phyloP scores from a whole-genome alignment of 306 rosid species.

The Corylus avellana region DNA sequence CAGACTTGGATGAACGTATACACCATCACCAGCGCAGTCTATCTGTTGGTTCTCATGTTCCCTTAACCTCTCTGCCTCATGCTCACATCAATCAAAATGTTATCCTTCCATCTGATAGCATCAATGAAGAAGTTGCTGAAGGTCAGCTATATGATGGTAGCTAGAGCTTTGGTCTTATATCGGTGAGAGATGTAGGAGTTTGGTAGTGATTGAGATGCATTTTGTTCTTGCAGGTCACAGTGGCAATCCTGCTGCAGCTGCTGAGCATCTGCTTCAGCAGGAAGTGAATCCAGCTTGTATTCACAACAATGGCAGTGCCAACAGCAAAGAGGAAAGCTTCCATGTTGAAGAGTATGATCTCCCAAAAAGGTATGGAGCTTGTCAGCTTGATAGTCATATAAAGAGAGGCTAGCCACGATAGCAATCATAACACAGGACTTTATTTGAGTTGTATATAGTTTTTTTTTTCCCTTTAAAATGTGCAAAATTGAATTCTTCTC shows the following conservation, averaged over 20 bases:
- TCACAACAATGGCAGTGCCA: slow-evolving; percentile 32
- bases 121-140: slow-evolving; percentile 53
- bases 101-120: slow-evolving; percentile 49
- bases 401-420: not conserved
- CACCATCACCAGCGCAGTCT: slow-evolving; percentile 79
- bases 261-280: slow-evolving; percentile 44
- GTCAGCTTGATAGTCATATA: slow-evolving; percentile 5
- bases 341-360: slow-evolving; percentile 38
- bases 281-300: slow-evolving; percentile 39
- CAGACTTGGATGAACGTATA: slow-evolving; percentile 65
- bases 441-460: not conserved
- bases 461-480: not conserved
- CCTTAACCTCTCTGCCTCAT: slow-evolving; percentile 48
- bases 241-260: slow-evolving; percentile 29
- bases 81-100: slow-evolving; percentile 44
- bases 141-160: slow-evolving; percentile 43
- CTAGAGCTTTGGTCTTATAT: not conserved
- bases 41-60: slow-evolving; percentile 62
- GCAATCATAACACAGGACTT: not conserved
- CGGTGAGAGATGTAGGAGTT: not conserved
- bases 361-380: slow-evolving; percentile 44
- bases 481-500: slow-evolving; percentile 3
- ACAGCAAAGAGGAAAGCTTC: slow-evolving; percentile 33
- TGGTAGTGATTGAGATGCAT: slow-evolving; percentile 20
- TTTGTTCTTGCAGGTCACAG: slow-evolving; percentile 46